Percentiles rank a stretch among this genome's conserved stretches.
Conservation (phyloP, 2,329 filamentous ascomycete species). For the Lachnellula hyalina region DNA sequence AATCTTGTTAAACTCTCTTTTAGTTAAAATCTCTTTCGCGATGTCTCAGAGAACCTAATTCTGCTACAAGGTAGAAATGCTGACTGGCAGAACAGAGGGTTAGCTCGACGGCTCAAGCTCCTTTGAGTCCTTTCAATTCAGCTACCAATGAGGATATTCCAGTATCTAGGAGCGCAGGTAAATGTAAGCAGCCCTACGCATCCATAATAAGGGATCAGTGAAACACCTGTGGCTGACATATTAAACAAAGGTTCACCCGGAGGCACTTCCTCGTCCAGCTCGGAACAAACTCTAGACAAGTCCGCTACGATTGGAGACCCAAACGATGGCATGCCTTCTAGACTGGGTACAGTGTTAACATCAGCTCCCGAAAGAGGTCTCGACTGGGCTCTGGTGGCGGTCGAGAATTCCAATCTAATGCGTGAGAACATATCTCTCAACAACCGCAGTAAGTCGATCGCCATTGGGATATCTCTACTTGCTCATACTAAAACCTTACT, state of each 20-base stretch:
- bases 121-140: background rate
- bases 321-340: background rate
- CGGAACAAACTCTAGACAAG: background rate
- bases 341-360: conserved; percentile 6
- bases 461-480: background rate
- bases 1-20: background rate
- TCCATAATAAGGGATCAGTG: background rate
- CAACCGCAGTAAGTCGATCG: background rate
- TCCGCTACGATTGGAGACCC: background rate
- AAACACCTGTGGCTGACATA: background rate
- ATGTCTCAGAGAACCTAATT: background rate
- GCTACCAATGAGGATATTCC: background rate
- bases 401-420: conserved; percentile 3
- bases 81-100: background rate
- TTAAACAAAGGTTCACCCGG: background rate
- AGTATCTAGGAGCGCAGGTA: background rate
- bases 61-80: background rate
- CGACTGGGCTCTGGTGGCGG: conserved; percentile 8
- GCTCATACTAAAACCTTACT: background rate
- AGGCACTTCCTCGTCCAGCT: background rate
- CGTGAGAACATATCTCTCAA: background rate
- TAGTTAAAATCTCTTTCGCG: background rate
- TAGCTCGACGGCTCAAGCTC: background rate
- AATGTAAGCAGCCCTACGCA: background rate
- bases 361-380: conserved; percentile 6